Base-by-base conservation (phyloP, 176 grass and related monocot genomes). In the Juncus inflexus region DNA sequence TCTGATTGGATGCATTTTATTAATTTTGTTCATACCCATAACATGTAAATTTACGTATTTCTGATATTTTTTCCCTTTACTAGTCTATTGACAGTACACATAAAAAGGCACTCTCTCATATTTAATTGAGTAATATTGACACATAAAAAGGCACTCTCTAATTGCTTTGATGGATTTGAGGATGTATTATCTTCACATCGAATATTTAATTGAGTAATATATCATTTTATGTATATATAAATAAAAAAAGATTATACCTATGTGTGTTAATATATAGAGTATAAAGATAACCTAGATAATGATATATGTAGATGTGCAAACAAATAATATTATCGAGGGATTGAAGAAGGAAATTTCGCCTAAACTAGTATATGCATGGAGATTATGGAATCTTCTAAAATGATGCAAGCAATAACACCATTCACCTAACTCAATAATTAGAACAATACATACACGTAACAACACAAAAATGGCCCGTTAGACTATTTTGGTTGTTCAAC, bases 361-460 rank as follows among this genome's bases (percentile, higher is more conserved):
- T 3, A 39, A 6, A 43, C 11, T 58, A 58, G 37, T 41, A 53
- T 52, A 42, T 57, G 52, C 45, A 42, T 8, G 40, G 11, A 42
- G 49, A 40, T 68, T 65, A 36, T 68, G 15, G 15, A 45, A 16
- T 11, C 15, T 7, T 43, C 40, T 40, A 14, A 3, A 52, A 52
- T 42, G 12, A 56, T 42, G 40, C 13, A 69, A 69, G 50, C 66
- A 69, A 55, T 69, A 54, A 53, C 66, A 70, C 13, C 52, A 42
- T 58, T 56, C 52, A 70, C 67, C 67, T 58, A 70, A 70, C 52
- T 58, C 15, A n/a, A 70, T 70, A 3, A 68, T 52, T 55, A 58
- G 67, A 58, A 19, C 47, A 67, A 50, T 67, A 67, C 3, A 12
- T 51, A 67, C 28, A 13, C 19, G 35, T 67, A 52, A 15, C 64